Base-by-base conservation (phyloP, 305 asterid species). In the Rubia tinctorum region DNA sequence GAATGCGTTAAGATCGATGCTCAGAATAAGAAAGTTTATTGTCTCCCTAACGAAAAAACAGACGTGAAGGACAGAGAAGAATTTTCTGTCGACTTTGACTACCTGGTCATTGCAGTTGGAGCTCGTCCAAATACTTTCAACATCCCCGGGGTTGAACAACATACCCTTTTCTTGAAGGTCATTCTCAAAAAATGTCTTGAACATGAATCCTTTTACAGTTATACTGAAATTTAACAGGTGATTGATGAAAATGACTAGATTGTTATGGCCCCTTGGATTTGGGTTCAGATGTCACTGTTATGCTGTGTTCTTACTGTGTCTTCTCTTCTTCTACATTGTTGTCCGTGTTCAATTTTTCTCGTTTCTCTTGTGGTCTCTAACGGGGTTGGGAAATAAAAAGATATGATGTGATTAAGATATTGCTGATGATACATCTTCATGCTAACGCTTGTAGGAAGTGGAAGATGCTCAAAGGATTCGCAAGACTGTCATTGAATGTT, bases 381-480 rank as follows among this genome's bases (percentile, higher is more conserved):
- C 20, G 22, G 20, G 44, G 22, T n/a, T 70, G 66, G 7, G 22
- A 13, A 17, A 34, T 55, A 22, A 53, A 37, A 43, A 10, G 59
- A 18, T 49, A 11, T 70, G 20, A n/a, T 18, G 30, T n/a, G 62
- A 49, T 23, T 25, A 39, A 40, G 20, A 45, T 45, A 25, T 10
- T 68, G 68, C 66, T 73, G 39, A 53, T 34, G 39, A 4, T 34
- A 60, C 72, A 53, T 69, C 58, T 51, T 13, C 60, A 43, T 42
- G 27, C 51, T n/a, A 42, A 72, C 40, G 69, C 47, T 66, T 86
- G 77, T 84, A 91, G 99, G 99, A 94, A 89, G 82, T 94, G 63
- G 99, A 94, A 80, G 99, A 94, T 88, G 99, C 99, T 81, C 99
- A 91, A 82, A 91, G 71, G 88, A 94, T 94, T 73, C 95, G 99